Conservation (phyloP, 352 stramenopile genomes). For the Phytophthora pini region DNA sequence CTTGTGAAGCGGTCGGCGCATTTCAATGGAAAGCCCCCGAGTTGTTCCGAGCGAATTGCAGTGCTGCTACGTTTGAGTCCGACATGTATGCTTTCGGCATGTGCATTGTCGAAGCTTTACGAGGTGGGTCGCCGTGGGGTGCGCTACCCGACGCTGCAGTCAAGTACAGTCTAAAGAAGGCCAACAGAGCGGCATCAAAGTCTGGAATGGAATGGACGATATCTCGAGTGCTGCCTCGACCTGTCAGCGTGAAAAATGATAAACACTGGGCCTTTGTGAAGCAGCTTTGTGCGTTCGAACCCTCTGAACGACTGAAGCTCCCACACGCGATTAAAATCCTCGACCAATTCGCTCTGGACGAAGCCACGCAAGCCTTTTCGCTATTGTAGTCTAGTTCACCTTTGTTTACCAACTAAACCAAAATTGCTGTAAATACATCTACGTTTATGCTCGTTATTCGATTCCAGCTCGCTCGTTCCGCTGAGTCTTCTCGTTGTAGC, state of each 20-base stretch:
- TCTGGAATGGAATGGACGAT: conserved; percentile 1
- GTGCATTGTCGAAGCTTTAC: conserved; percentile 43
- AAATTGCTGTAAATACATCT: neutral
- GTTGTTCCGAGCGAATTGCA: conserved; percentile 27
- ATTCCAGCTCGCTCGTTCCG: neutral
- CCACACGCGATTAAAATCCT: conserved; percentile 13
- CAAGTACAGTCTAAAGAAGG: conserved; percentile 9
- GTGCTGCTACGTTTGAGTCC: conserved; percentile 24
- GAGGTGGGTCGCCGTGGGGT: conserved; percentile 31
- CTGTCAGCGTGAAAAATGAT: conserved; percentile 11
- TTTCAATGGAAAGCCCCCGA: conserved; percentile 44
- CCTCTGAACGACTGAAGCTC: conserved; percentile 16
- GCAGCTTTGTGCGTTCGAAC: conserved; percentile 20
- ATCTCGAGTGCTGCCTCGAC: conserved; percentile 15
- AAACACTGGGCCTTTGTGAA: conserved; percentile 18
- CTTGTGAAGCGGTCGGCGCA: conserved; percentile 8
- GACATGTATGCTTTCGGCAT: conserved; percentile 45
- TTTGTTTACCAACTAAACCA: too few relatives aligned
- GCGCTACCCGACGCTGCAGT: conserved; percentile 23
- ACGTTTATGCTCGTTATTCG: conserved; percentile 3
- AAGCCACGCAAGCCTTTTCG: conserved; percentile 4
- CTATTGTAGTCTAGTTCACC: neutral
- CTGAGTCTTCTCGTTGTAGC: conserved; percentile 37
- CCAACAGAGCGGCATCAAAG: conserved; percentile 1
- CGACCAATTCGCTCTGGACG: conserved; percentile 16